phyloP scores from a whole-genome alignment of 148 eudicot genomes.

The Silene conica region DNA sequence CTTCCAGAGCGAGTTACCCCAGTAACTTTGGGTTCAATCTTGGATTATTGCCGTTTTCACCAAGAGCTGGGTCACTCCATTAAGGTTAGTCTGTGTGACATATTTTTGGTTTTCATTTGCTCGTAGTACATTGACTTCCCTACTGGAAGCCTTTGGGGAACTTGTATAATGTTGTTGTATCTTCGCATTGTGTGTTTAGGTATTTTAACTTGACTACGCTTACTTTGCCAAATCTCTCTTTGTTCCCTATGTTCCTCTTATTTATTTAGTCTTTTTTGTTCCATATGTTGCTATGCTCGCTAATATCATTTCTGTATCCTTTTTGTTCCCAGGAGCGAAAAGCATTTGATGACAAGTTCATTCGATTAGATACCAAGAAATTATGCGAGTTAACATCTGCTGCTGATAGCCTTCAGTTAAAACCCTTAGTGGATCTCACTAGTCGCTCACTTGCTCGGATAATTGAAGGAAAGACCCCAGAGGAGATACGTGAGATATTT shows the following conservation, averaged over 20 bases:
- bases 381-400: slow-evolving; percentile 72
- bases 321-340: slow-evolving; percentile 53
- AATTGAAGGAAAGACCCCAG: slow-evolving; percentile 76
- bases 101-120: slow-evolving; percentile 1
- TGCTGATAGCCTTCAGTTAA: slow-evolving; percentile 73
- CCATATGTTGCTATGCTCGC: background rate
- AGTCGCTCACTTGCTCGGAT: slow-evolving; percentile 77
- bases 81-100: slow-evolving; percentile 43
- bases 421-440: slow-evolving; percentile 76
- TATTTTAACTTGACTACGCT: background rate
- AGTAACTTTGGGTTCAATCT: slow-evolving; percentile 51
- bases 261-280: background rate
- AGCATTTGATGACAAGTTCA: slow-evolving; percentile 63
- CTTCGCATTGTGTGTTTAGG: background rate
- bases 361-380: slow-evolving; percentile 54
- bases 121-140: background rate
- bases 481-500: slow-evolving; percentile 74
- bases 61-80: slow-evolving; percentile 79
- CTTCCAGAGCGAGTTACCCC: slow-evolving; percentile 81
- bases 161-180: background rate
- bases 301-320: slow-evolving; percentile 1
- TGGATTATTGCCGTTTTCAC: slow-evolving; percentile 81
- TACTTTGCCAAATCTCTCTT: background rate
- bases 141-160: background rate
- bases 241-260: background rate